Evolutionary conservation across 805 yeast species (phyloP).

Genomic region (Lachancea kluyveri): DNA sequence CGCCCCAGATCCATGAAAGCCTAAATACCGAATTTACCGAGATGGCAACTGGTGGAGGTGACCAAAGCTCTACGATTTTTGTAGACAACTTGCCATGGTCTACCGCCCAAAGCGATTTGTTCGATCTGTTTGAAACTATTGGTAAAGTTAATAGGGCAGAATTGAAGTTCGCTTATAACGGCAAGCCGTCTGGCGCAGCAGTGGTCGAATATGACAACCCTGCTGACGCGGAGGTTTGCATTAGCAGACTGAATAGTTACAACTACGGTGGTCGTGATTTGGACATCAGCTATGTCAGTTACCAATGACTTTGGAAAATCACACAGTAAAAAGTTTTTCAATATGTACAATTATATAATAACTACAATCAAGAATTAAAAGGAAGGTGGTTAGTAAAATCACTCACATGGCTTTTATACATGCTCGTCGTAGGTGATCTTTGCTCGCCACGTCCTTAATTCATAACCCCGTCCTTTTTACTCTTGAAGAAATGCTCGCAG

Average conservation of each 20-base stretch:
- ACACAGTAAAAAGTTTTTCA: no score
- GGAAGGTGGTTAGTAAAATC: no score
- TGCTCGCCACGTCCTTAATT: no score
- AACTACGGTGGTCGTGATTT: constrained; percentile 79
- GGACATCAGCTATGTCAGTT: constrained; percentile 59
- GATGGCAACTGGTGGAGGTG: constrained; percentile 53
- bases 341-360: no score
- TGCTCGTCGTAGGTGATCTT: no score
- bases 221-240: constrained; percentile 68
- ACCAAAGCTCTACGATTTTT: constrained; percentile 53
- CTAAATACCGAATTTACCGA: constrained; percentile 49
- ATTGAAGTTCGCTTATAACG: constrained; percentile 53
- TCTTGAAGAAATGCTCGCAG: no score
- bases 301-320: not conserved
- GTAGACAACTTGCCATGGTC: constrained; percentile 83
- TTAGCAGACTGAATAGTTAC: constrained; percentile 69
- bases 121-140: constrained; percentile 78
- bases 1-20: no score
- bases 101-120: constrained; percentile 79
- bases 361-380: no score
- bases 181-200: constrained; percentile 78
- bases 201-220: constrained; percentile 67
- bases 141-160: constrained; percentile 75
- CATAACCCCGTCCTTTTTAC: no score
- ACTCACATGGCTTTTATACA: no score